Percentiles rank a stretch among this genome's conserved stretches.
Evolutionary conservation across 257 asterid species (phyloP).

Genomic region (Orobanche coerulescens): DNA sequence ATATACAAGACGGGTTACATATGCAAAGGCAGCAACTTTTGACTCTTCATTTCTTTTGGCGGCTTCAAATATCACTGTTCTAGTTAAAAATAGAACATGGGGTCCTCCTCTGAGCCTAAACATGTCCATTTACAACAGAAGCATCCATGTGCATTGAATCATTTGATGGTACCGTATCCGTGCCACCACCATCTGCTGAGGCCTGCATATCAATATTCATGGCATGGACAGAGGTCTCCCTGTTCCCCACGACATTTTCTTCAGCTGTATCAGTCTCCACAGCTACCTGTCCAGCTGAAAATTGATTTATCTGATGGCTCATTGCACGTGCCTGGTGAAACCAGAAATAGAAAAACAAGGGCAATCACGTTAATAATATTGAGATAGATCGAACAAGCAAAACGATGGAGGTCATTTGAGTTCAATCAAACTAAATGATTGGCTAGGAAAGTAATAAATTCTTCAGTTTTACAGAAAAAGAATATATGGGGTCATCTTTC

Average conservation of each 20-base stretch:
- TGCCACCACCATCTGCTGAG: constrained; percentile 27
- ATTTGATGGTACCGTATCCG: constrained; percentile 22
- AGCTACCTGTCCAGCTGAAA: constrained; percentile 31
- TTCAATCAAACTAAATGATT: background rate
- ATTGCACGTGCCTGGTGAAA: constrained; percentile 46
- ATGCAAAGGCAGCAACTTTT: background rate
- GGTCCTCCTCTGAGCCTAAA: background rate
- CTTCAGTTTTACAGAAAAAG: no score
- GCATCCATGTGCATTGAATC: constrained; percentile 22
- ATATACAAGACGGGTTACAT: background rate
- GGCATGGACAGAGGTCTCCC: constrained; percentile 15
- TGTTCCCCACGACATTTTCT: constrained; percentile 31
- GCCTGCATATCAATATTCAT: constrained; percentile 32
- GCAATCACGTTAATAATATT: background rate
- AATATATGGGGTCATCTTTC: background rate
- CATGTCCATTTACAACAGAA: constrained; percentile 21
- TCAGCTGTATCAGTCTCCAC: constrained; percentile 26
- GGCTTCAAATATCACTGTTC: background rate
- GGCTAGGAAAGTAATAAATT: background rate
- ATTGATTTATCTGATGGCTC: constrained; percentile 36
- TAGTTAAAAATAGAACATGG: background rate
- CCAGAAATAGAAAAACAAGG: background rate
- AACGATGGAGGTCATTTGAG: background rate
- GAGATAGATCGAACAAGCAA: background rate
- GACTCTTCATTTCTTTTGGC: background rate